Evolutionary conservation across 306 rosid species (phyloP), one percentile per base, ranked within the genome.

Genomic region (Prunus campanulata): DNA sequence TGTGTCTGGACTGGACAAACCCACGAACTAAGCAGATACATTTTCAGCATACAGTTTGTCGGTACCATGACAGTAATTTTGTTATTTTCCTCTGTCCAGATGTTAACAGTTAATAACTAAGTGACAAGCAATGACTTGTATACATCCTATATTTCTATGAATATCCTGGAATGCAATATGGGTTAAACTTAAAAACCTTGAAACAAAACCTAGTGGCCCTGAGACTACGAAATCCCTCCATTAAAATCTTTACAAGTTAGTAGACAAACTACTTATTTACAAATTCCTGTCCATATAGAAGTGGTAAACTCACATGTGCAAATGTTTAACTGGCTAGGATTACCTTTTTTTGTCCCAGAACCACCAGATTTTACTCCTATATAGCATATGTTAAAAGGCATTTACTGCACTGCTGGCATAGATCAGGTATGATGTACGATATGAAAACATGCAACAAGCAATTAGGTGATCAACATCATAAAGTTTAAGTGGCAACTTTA

Each of bases 391-490:
- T 39, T 72, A 46, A 44, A 7, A 8, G 24, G 66, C 8, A 20
- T 56, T 20, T 20, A 73, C 50, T 12, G 30, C 13, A 24, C 8
- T 72, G 35, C 76, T 57, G 55, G 18, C 39, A 55, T 59, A 54
- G 75, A 55, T 22, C 50, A 35, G 48, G 62, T 42, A 24, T 71
- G 48, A 24, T 71, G 48, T 35, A 35, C 4, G 20, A 54, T 35
- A 15, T 3, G 48, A n/a, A 68, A 63, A 68, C 60, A 54, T 29
- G 71, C 67, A 70, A 71, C 27, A 18, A 62, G 44, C 42, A 51
- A 68, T 50, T 49, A 42, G 60, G 13, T 18, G 68, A 74, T 48
- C 70, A 35, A 50, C 10, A 77, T 76, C 74, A 77, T 52, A 39
- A 13, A 61, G n/a, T 10, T 62, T 24, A 70, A 51, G 15, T 22